These are phyloP conservation scores for Vitis cinerea DNA, from an alignment of 164 flowering plant species.

Conservation along the genomic window DNA sequence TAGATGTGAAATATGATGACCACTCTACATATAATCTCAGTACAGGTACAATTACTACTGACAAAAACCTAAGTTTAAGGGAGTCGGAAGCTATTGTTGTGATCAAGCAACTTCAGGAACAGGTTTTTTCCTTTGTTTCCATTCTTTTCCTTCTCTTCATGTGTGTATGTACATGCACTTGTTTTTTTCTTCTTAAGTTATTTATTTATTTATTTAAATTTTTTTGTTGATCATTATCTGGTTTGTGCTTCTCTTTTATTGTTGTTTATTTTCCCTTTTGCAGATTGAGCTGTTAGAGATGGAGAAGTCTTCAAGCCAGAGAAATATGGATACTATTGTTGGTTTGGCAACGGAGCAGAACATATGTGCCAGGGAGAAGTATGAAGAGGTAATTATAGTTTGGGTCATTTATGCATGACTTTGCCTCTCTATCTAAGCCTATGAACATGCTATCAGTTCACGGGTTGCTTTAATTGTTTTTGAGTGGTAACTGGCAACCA, in stretches of 20 bases:
- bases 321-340: slow-evolving; percentile 49
- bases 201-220: not conserved
- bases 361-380: slow-evolving; percentile 47
- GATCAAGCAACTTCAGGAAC: slow-evolving; percentile 80
- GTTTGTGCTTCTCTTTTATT: not conserved
- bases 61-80: slow-evolving; percentile 29
- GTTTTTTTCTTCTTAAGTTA: not conserved
- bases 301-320: slow-evolving; percentile 70
- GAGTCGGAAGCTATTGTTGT: slow-evolving; percentile 64
- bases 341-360: slow-evolving; percentile 64
- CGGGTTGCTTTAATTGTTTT: not conserved
- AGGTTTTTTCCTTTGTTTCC: slow-evolving; percentile 39
- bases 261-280: not conserved
- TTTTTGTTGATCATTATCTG: not conserved
- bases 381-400: slow-evolving; percentile 53
- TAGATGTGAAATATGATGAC: slow-evolving; percentile 11
- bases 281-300: slow-evolving; percentile 64
- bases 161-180: too few relatives aligned
- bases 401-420: not conserved
- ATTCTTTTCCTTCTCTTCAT: not conserved
- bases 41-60: slow-evolving; percentile 19
- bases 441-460: not conserved
- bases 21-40: slow-evolving; percentile 7
- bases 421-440: not conserved
- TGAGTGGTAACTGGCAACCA: not conserved